Evolutionary conservation across 305 asterid genomes (phyloP).

Genomic region (Solanum hybrid): DNA sequence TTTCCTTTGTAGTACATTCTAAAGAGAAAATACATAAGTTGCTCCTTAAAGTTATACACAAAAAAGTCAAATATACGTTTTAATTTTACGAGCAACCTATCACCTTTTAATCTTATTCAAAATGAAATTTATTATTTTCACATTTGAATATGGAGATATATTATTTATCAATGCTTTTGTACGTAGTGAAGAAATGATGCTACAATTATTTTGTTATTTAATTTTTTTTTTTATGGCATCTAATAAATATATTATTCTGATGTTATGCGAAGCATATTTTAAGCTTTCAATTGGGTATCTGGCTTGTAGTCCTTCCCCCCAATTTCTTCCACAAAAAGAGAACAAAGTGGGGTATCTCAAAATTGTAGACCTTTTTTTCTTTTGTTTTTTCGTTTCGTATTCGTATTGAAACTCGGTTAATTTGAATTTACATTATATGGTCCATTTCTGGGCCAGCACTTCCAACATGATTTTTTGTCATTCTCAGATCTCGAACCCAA

Average conservation of each 20-base stretch:
- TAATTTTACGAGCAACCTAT: neutral
- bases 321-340: neutral
- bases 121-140: neutral
- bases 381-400: neutral
- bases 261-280: neutral
- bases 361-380: neutral
- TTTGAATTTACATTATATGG: neutral
- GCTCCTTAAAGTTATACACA: neutral
- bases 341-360: neutral
- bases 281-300: neutral
- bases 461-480: neutral
- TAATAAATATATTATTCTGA: neutral
- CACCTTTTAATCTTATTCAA: neutral
- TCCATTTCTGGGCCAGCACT: rapidly evolving
- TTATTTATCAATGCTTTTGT: neutral
- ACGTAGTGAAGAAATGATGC: neutral
- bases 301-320: neutral
- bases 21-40: neutral
- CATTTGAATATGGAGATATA: neutral
- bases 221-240: neutral
- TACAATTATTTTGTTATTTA: too few relatives aligned
- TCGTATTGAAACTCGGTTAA: neutral
- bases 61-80: neutral
- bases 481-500: rapidly evolving
- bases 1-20: neutral